Base-by-base conservation (phyloP, 768 basidiomycete species). In the Auricularia heimuer region DNA sequence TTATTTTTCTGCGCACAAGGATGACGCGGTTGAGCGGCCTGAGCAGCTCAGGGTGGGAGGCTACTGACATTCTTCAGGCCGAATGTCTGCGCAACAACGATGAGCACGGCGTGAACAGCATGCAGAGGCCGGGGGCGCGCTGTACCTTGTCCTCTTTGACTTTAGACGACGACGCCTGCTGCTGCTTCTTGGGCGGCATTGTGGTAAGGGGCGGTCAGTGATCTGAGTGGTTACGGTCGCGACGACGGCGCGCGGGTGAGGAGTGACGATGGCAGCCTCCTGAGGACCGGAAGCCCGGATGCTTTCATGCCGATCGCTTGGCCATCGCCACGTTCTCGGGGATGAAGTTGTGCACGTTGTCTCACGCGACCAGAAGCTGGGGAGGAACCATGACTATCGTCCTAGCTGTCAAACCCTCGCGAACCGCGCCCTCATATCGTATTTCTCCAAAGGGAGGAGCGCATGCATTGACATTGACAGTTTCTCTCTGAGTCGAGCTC, bases 111-210 rank as follows among this genome's bases (percentile, higher is more conserved):
- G 67, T 72, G 69, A 76, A 70, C 72, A 69, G 37, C 61, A 66
- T 60, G 56, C 56, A 29, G 1, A 33, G 14, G 10, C 24, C 1
- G 10, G 14, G 14, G 34, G 24, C 3, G 24, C 24, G 69, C 71
- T 75, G 71, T 68, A 88, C 89, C 86, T 91, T 92, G 80, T 92
- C 90, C 1, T 89, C 89, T 75, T 88, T 88, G 70, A 85, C 82
- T 73, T 90, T 90, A 68, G 85, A 85, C 66, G 83, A 82, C 21
- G 82, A 77, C 36, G 81, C 71, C 65, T 83, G 81, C 56, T 60
- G 56, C 71, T 85, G 83, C 75, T 87, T 85, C 79, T 92, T 92
- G n/a, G 90, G 91, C 44, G 91, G 87, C 91, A 93, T 93, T 33
- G 37, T 61, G 33, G 37, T 2, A 4, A 2, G 14, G 11, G 24